A percentile compares a stretch with the other conserved stretches of the same genome.
These are phyloP conservation scores for Aspergillus olivimuriae DNA, from an alignment of 495 filamentous ascomycete genomes.

Conservation along the genomic window DNA sequence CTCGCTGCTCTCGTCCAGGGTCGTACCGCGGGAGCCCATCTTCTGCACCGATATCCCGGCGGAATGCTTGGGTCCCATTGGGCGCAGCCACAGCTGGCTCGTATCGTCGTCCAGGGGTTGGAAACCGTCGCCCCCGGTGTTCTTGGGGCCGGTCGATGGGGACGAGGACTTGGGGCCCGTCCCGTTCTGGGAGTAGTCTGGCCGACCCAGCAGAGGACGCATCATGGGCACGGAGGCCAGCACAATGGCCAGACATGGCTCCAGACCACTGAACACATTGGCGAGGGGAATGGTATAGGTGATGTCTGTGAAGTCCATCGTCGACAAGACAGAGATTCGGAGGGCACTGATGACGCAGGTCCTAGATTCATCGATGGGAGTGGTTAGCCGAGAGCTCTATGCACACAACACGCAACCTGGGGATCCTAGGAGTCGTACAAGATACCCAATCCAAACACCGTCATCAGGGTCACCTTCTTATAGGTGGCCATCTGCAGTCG, in stretches of 20 bases:
- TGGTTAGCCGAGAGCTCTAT: neutral
- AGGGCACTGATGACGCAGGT: conserved; percentile 14
- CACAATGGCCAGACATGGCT: conserved; percentile 17
- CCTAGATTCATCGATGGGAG: neutral
- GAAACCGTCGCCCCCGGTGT: neutral
- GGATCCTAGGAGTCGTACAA: conserved; percentile 5
- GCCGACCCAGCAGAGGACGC: conserved; percentile 13
- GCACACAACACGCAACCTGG: neutral
- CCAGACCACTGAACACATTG: conserved; percentile 17
- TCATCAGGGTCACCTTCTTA: conserved; percentile 13
- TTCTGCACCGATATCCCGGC: neutral
- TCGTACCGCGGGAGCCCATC: neutral
- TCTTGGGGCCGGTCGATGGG: neutral
- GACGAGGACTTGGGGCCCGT: neutral
- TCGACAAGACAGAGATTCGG: conserved; percentile 11
- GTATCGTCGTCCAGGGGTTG: conserved; percentile 6
- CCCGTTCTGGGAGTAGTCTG: neutral
- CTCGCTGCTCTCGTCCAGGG: neutral
- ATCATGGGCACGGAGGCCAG: conserved; percentile 18
- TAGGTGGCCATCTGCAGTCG: conserved; percentile 12
- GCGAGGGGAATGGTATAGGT: conserved; percentile 11
- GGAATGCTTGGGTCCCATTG: conserved; percentile 6
- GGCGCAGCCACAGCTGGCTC: conserved; percentile 8
- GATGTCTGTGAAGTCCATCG: conserved; percentile 10
- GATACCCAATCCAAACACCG: conserved; percentile 10